Percentiles rank a stretch among this genome's conserved stretches.
Conservation (phyloP, 192 early-diverging fungal species). For the Backusella circina region DNA sequence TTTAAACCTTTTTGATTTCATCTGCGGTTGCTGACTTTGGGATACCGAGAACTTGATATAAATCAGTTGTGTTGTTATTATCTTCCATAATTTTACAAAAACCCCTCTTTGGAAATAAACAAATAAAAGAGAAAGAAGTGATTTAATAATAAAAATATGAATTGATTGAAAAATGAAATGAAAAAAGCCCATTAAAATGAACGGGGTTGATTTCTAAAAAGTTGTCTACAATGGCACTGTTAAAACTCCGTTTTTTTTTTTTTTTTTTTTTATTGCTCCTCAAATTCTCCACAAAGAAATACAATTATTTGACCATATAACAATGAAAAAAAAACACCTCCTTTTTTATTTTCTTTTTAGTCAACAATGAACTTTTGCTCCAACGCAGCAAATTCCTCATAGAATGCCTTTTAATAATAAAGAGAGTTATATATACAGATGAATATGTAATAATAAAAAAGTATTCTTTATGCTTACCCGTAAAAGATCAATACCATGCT, state of each 20-base stretch:
- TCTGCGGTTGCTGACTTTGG: conserved; percentile 48
- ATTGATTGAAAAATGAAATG: neutral
- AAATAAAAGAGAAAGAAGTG: neutral
- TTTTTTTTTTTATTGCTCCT: neutral
- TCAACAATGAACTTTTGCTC: conserved; percentile 55
- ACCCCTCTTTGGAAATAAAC: neutral
- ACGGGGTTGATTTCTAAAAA: neutral
- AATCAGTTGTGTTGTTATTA: conserved; percentile 45
- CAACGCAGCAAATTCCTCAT: conserved; percentile 56
- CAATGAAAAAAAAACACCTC: neutral
- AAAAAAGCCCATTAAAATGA: neutral
- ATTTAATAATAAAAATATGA: neutral
- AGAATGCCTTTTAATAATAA: conserved; percentile 46
- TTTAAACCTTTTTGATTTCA: conserved; percentile 50
- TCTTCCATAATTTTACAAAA: conserved; percentile 38
- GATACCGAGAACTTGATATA: conserved; percentile 49
- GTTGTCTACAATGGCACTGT: neutral
- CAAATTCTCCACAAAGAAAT: neutral
- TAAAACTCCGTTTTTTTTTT: neutral
- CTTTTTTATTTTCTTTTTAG: conserved; percentile 30
- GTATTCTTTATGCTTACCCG: conserved; percentile 41
- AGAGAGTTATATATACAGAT: neutral
- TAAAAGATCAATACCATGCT: conserved; percentile 81
- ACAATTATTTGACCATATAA: conserved; percentile 5
- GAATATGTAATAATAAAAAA: neutral